Evolutionary conservation across 352 stramenopile genomes (phyloP), one percentile per base, ranked within the genome.

Genomic region (Hyaloperonospora arabidopsidis): DNA sequence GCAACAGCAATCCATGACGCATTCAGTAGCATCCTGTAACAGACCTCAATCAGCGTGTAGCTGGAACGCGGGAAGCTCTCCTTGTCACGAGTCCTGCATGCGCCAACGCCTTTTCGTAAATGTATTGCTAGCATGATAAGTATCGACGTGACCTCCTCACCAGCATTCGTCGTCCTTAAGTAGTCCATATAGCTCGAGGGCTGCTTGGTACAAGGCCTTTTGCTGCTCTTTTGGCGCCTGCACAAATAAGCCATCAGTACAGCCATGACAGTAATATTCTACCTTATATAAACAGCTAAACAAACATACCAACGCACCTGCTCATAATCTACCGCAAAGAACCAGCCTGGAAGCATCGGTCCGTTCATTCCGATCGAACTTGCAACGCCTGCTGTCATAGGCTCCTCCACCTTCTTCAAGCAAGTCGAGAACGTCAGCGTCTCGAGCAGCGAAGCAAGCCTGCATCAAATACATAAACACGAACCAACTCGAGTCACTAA

Each of bases 61-160:
- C 74, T 86, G 2, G 79, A 90, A 15, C 77, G 74, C 0, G 79
- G 79, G 50, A 88, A 90, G 55, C 79, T 90, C 17, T 90, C 79
- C 55, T 87, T 86, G 53, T 90, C 79, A 2, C 77, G 79, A 14
- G 58, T 82, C 79, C 79, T 87, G 49, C 29, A 52, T 41, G 11
- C 22, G 32, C 8, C 17, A 23, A 6, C 25, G 8, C 8, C 17
- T 34, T 28, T 50, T 18, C 11, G 18, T 15, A 8, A 13, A 15
- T 7, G 10, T 32, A 47, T 14, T 17, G 22, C 14, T 13, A 34
- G 46, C 23, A 59, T 19, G 2, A 29, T 2, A 44, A 14, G 11
- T 17, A 41, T 32, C 10, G 10, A 25, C 5, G 22, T 13, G 21
- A 11, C 11, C 48, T 22, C 5, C 52, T 34, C 63, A 87, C 77